Evolutionary conservation across 2,329 filamentous ascomycete species (phyloP), one percentile per base, ranked within the genome.

Genomic region (Aspergillus transmontanensis): DNA sequence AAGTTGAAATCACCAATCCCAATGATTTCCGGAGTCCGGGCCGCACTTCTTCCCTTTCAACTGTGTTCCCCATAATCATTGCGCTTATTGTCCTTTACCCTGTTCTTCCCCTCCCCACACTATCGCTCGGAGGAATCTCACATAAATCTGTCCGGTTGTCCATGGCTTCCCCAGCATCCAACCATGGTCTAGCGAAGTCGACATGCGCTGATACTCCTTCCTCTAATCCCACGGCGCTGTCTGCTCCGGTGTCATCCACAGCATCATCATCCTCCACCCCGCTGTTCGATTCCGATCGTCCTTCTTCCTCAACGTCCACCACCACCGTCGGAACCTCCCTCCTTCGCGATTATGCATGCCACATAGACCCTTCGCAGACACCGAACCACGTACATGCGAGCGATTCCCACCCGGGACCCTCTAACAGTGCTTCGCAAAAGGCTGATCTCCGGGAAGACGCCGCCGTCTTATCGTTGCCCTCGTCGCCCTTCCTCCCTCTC

Each of bases 281-380:
- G 66, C 61, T 59, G 59, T 65, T 63, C 60, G 62, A 62, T 56
- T 64, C 63, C 57, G 62, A 57, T 61, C 57, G 59, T 65, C 62
- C 60, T 61, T 64, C 62, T 57, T 59, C 64, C 59, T 70, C 68
- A 56, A 63, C 66, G 62, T 62, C 67, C 55, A 48, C 63, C 59
- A 57, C 60, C 58, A 57, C 59, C 59, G 55, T 58, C 59, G 59
- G 66, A 68, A 70, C 75, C 73, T 70, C 69, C 66, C 36, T 61
- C 63, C 76, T 80, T 48, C 79, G 77, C 64, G 80, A 81, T 61
- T 77, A 81, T 78, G 77, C 76, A 58, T 71, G 74, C 45, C 75
- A 81, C 64, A 76, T 82, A 74, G 77, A 79, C 61, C 74, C 80
- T 21, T 73, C 80, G 43, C 78, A 79, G 62, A 73, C 77, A 39